Base-by-base conservation (phyloP, 495 filamentous ascomycete species). In the Poronia punctata region DNA sequence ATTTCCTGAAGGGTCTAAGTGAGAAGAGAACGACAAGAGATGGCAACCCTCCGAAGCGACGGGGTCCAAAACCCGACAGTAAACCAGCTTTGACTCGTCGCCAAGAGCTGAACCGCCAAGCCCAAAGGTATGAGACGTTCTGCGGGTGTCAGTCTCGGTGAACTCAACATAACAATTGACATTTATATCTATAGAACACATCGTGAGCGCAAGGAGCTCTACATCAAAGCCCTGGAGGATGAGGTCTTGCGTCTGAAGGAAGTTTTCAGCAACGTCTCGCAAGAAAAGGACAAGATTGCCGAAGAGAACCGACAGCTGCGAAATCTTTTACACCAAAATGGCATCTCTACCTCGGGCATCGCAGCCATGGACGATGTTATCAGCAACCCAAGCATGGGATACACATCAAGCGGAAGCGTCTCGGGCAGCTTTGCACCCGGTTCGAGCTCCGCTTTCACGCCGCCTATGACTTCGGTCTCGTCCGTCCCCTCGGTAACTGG, bases 1-100 rank as follows among this genome's bases (percentile, higher is more conserved):
- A 62, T 25, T 76, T 81, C 38, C 64, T 82, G 30, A 80, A 78
- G 54, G 64, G 53, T 25, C 53, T 83, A 19, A 74, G 67, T n/a
- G 73, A 81, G 35, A 80, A 80, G 64, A 80, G 72, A 53, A 71
- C 65, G 7, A 80, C 74, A 5, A 66, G 68, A 81, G 90, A 93
- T 74, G 89, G 89, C 11, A 79, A 92, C 50, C 71, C 84, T 16
- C 80, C 86, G 3, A 98, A 98, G 64, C 78, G 85, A 41, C 76
- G 92, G 53, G 92, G 92, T 2, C 92, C 92, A 0, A 98, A 98
- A 52, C 92, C 92, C 18, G 92, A 97, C 59, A 93, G 86, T 66
- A 95, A 95, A 52, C 92, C 92, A 3, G 88, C 92, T 33, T 63
- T 93, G 49, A 98, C 89, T n/a, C 72, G 90, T 26, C 75, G 89